Evolutionary conservation across 371 early-diverging fungal genomes (phyloP), one percentile per base, ranked within the genome.

Genomic region (Rhizopus stolonifer): DNA sequence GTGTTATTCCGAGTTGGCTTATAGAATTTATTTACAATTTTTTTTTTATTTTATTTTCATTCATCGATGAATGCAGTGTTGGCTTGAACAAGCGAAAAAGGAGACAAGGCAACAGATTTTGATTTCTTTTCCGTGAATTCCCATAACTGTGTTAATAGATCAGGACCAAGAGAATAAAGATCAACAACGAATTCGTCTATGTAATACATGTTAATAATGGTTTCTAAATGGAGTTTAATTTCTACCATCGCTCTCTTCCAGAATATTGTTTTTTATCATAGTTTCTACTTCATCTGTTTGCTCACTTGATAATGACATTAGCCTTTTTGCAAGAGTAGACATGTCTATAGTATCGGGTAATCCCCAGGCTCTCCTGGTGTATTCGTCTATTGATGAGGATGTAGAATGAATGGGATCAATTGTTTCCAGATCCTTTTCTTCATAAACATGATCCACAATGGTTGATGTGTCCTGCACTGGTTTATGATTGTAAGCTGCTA

Each of bases 1-100:
- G 73, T 81, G 29, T 60, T 84, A 43, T 76, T 84, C 48, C 80
- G 81, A 40, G 82, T 84, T 44, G 84, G 84, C 23, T 67, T 77
- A 40, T 63, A 58, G 33, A 33, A 39, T 3, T n/a, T 52, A 19
- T 34, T 53, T 9, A 15, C 11, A 14, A 29, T 29, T n/a, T n/a
- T n/a, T n/a, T n/a, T n/a, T n/a, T 43, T 2, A 29, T 15, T 43
- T 19, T 24, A 13, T 44, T 22, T 43, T 49, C 48, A 57, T 21
- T 61, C 55, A 5, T 61, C 52, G 0, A 46, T 23, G 31, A 55
- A 50, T 15, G 17, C 49, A 24, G 58, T 51, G 18, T 58, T 58
- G 7, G 64, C 64, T 54, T 63, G 54, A 10, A 58, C 47, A 7
- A 63, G 42, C 17, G 58, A 57, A 36, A 63, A 58, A 10, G 63